phyloP scores from a whole-genome alignment of 345 rosid species.

The Barbarea vulgaris region DNA sequence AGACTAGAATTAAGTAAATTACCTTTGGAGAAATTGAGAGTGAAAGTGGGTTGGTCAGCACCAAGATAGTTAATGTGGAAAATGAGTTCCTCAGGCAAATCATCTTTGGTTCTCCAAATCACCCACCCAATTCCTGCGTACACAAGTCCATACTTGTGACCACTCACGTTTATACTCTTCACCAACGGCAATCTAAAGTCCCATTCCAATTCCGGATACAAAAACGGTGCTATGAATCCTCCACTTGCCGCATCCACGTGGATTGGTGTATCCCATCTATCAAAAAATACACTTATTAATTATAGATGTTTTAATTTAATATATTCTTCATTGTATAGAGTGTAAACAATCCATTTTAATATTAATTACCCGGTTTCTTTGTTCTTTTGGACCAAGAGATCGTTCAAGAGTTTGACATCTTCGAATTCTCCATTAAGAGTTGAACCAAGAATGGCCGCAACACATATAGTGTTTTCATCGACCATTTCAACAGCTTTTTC shows the following conservation, averaged over 20 bases:
- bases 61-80: slow-evolving; percentile 68
- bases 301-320: not conserved
- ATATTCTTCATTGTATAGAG: not conserved
- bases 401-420: slow-evolving; percentile 63
- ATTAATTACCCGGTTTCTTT: slow-evolving; percentile 44
- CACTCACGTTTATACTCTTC: slow-evolving; percentile 65
- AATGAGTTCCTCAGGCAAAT: slow-evolving; percentile 65
- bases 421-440: slow-evolving; percentile 71
- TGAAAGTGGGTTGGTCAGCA: slow-evolving; percentile 65
- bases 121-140: slow-evolving; percentile 70
- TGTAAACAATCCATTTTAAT: not conserved
- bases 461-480: slow-evolving; percentile 69
- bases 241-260: slow-evolving; percentile 74
- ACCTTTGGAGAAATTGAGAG: slow-evolving; percentile 70
- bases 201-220: slow-evolving; percentile 69
- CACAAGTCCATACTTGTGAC: slow-evolving; percentile 64
- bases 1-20: not conserved
- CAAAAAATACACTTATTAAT: not conserved
- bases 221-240: slow-evolving; percentile 62
- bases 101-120: slow-evolving; percentile 64
- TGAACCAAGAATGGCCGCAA: slow-evolving; percentile 66
- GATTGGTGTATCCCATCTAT: slow-evolving; percentile 65
- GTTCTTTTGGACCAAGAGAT: slow-evolving; percentile 52
- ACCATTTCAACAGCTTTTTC: slow-evolving; percentile 61
- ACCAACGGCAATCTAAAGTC: slow-evolving; percentile 61